Base-by-base conservation (phyloP, 2,329 filamentous ascomycete genomes). In the Aspergillus novoparasiticus region DNA sequence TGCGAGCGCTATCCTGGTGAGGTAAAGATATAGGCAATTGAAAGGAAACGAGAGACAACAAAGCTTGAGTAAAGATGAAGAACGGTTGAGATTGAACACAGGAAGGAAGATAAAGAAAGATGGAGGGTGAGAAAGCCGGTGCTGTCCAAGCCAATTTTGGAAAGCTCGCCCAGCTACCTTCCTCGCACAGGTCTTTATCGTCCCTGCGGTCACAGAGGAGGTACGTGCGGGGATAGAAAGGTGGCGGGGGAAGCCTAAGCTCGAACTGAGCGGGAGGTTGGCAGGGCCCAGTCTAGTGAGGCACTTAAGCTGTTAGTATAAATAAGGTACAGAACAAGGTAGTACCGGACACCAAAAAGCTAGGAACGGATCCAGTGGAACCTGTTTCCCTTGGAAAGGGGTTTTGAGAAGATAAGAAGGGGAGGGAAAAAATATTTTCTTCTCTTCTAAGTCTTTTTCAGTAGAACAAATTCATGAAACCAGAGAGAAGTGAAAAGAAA, bases 161-260 rank as follows among this genome's bases (percentile, higher is more conserved):
- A 8, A 55, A 39, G 32, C 32, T 39, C 30, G 16, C n/a, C 21
- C 34, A 41, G 32, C 51, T 16, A 12, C 14, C 32, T 41, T 46
- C 36, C 54, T 34, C 30, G n/a, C 6, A 26, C 21, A n/a, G 34
- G 51, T 23, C 30, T 55, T 55, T 39, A 39, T 55, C n/a, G 10
- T 55, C 51, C 51, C 21, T 23, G 32, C 14, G n/a, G 14, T 12
- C 48, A 39, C 43, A 45, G 53, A 36, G 53, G 28, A 50, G 39
- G 34, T 34, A 16, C 34, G 36, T 39, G 53, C 54, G 54, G 54
- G 34, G 14, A n/a, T 48, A 23, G 9, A 51, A 48, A 14, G 46
- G 57, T 53, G 57, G 57, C 57, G 57, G 57, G 34, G 46, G 46
- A 43, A 58, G 21, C 32, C 32, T 14, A 57, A 57, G 23, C 51